A percentile compares a stretch with the other conserved stretches of the same genome.
Conservation (phyloP, 805 yeast genomes). For the Kregervanrija pseudodelftensis region DNA sequence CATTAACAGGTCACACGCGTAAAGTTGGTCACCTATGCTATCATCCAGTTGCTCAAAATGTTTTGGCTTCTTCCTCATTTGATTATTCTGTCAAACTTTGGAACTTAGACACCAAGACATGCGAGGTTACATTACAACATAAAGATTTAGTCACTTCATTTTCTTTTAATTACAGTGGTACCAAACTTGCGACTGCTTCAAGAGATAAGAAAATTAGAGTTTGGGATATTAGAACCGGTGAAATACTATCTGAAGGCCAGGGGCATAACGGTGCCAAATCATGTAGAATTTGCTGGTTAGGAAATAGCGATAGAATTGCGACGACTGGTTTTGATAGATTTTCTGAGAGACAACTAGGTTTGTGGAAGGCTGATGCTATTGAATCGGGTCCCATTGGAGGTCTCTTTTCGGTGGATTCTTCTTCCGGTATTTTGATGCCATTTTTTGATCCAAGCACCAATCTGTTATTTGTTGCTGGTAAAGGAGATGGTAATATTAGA, state of each 20-base stretch:
- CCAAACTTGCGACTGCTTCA: slow-evolving; percentile 77
- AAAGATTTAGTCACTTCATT: slow-evolving; percentile 90
- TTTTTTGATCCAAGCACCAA: slow-evolving; percentile 76
- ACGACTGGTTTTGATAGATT: slow-evolving; percentile 93
- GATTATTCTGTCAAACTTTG: slow-evolving; percentile 90
- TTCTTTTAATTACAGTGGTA: slow-evolving; percentile 85
- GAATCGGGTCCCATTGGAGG: slow-evolving; percentile 85
- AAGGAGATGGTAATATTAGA: slow-evolving; percentile 96
- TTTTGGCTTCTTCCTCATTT: slow-evolving; percentile 83
- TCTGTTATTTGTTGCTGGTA: slow-evolving; percentile 85
- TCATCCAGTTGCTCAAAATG: slow-evolving; percentile 83
- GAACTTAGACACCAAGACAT: slow-evolving; percentile 74
- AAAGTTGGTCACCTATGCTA: slow-evolving; percentile 89
- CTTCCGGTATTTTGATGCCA: slow-evolving; percentile 93
- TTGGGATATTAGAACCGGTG: slow-evolving; percentile 81
- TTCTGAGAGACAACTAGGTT: slow-evolving; percentile 90
- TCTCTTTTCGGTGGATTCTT: slow-evolving; percentile 75
- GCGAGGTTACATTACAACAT: slow-evolving; percentile 68
- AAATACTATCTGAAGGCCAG: slow-evolving; percentile 71
- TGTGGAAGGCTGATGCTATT: slow-evolving; percentile 80
- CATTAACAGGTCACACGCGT: slow-evolving; percentile 78
- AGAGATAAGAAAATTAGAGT: slow-evolving; percentile 86
- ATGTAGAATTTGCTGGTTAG: slow-evolving; percentile 84
- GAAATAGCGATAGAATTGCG: slow-evolving; percentile 72
- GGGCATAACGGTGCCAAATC: slow-evolving; percentile 94